Percentiles rank a stretch among this genome's conserved stretches.
Conservation (phyloP, 2,329 filamentous ascomycete genomes). For the Sarocladiaceae sp. region DNA sequence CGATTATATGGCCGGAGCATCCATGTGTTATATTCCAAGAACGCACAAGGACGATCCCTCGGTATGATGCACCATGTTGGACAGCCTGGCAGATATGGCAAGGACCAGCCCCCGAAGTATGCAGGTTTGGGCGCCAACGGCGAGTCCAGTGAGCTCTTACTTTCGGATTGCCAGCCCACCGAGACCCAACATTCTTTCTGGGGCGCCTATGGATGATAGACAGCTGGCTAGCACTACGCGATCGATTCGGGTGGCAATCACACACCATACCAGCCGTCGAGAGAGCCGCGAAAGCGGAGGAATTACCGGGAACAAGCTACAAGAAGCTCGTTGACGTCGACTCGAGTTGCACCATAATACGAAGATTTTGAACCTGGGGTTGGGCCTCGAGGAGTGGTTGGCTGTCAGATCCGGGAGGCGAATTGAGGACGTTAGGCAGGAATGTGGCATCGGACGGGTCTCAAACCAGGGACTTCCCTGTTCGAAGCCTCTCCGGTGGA, state of each 20-base stretch:
- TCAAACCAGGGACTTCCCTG: slow-evolving; percentile 6
- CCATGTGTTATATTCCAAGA: background rate
- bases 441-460: background rate
- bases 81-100: slow-evolving; percentile 6
- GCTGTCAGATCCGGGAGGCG: slow-evolving; percentile 1
- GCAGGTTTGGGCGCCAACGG: slow-evolving; percentile 6
- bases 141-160: slow-evolving; percentile 1
- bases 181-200: no score
- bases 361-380: background rate
- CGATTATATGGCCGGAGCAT: no score
- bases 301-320: no score
- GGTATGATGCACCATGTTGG: slow-evolving; percentile 2
- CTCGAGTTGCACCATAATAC: background rate
- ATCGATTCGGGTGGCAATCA: background rate
- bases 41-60: slow-evolving; percentile 5
- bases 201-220: no score
- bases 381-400: background rate
- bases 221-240: no score
- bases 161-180: slow-evolving; percentile 1
- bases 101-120: slow-evolving; percentile 7
- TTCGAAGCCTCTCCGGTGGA: background rate
- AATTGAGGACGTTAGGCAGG: slow-evolving; percentile 4
- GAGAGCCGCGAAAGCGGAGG: no score
- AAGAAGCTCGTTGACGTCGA: background rate
- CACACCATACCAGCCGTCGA: background rate